A percentile compares a stretch with the other conserved stretches of the same genome.
Conservation (phyloP, 768 basidiomycete species). For the Peribolospora kevripleyi region DNA sequence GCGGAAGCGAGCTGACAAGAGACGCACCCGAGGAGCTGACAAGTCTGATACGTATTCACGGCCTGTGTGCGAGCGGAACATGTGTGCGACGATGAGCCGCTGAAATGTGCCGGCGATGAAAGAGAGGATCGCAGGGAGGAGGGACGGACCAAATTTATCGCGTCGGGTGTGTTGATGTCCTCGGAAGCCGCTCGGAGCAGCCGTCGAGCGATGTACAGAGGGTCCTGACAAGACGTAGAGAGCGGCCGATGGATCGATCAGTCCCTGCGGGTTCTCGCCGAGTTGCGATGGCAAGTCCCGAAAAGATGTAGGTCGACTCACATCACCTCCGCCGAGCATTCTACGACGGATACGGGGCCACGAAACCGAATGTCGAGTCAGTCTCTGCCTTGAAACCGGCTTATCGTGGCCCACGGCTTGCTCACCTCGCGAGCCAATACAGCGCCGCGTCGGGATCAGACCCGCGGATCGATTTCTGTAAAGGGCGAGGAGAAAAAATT, state of each 20-base stretch:
- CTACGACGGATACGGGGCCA: background rate
- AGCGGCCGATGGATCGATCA: slow-evolving; percentile 13
- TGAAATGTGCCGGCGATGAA: too few relatives aligned
- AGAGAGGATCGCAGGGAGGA: too few relatives aligned
- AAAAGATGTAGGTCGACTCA: background rate
- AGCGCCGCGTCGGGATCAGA: slow-evolving; percentile 51
- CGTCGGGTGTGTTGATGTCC: slow-evolving; percentile 27
- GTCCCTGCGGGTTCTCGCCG: too few relatives aligned
- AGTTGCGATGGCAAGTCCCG: slow-evolving; percentile 20
- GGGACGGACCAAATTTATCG: too few relatives aligned
- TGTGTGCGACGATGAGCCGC: background rate
- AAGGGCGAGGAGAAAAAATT: slow-evolving; percentile 39
- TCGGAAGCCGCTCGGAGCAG: slow-evolving; percentile 63
- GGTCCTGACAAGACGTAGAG: slow-evolving; percentile 58
- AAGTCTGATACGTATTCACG: slow-evolving; percentile 22
- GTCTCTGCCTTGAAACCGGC: too few relatives aligned
- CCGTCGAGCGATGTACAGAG: slow-evolving; percentile 45
- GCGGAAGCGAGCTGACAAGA: too few relatives aligned
- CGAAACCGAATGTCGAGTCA: background rate
- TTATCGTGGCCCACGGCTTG: too few relatives aligned
- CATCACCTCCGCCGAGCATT: background rate
- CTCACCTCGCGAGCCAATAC: slow-evolving; percentile 46
- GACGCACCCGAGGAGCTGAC: slow-evolving; percentile 14
- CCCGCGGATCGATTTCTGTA: slow-evolving; percentile 64
- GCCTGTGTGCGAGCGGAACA: slow-evolving; percentile 12